Evolutionary conservation across 805 yeast genomes (phyloP), one percentile per base, ranked within the genome.

Genomic region (Wickerhamomyces bovis): DNA sequence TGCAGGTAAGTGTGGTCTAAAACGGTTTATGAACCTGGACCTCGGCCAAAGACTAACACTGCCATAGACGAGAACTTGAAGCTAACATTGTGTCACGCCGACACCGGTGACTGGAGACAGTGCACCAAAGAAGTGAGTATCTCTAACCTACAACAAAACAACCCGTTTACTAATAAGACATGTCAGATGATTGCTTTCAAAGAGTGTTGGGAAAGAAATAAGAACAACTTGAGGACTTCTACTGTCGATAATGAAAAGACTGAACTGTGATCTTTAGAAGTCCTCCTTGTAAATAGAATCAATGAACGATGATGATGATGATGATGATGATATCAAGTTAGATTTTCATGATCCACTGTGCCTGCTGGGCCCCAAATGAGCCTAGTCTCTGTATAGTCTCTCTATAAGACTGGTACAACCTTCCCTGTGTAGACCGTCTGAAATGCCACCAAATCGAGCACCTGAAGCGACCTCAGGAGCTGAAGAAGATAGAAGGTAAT

Each of bases 101-200:
- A 85, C 49, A 83, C 82, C 1, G 79, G 79, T 25, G 95, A 87
- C 60, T 87, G 96, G 96, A 67, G 95, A 45, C 66, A 79, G 56
- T 85, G 95, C 53, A 61, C 78, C 2, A 66, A 68, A 18, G 94
- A 86, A 60, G 84, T 82, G 56, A 48, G 80, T 60, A 22, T 16
- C 10, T 15, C 15, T 15, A 5, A 6, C 10, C 6, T 11, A 13
- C 9, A 16, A 11, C 21, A 7, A 18, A 41, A 36, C 40, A 46
- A 21, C 12, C 43, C 15, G n/a, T n/a, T 13, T 33, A 39, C 49
- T 49, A 43, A 48, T 47, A 35, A 12, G 3, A 10, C 6, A 11
- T 31, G 13, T 22, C 8, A 70, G 72, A 71, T 72, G 77, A 57
- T 56, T 6, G 73, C 62, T 2, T 72, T 72, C 48, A 65, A 64